Percentiles rank a stretch among this genome's conserved stretches.
Evolutionary conservation across 78 protist genomes (phyloP).

Genomic region (Chrysochromulina parva): DNA sequence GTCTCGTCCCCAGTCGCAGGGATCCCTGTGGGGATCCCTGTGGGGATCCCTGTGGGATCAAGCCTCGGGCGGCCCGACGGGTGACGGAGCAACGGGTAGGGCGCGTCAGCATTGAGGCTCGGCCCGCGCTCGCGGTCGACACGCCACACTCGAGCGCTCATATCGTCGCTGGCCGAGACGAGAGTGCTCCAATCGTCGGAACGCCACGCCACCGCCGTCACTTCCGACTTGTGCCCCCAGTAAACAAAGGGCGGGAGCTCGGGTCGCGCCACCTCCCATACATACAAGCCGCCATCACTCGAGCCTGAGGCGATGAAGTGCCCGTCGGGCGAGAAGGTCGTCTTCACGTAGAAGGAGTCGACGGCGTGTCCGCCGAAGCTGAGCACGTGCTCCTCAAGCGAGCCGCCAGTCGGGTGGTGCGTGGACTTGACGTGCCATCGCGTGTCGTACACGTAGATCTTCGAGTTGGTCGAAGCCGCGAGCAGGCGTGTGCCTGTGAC

Average conservation of each 20-base stretch:
- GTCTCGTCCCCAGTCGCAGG: too few relatives aligned
- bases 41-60: too few relatives aligned
- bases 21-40: too few relatives aligned
- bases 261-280: slow-evolving; percentile 11
- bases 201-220: slow-evolving; percentile 18
- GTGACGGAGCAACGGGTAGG: too few relatives aligned
- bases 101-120: too few relatives aligned
- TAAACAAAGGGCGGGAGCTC: not conserved
- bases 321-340: slow-evolving; percentile 26
- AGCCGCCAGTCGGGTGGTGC: too few relatives aligned
- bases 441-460: slow-evolving; percentile 6
- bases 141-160: too few relatives aligned
- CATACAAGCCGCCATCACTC: not conserved
- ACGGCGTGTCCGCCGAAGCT: not conserved
- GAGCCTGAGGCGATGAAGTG: not conserved
- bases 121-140: too few relatives aligned
- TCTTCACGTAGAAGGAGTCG: slow-evolving; percentile 27
- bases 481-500: not conserved
- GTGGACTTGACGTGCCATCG: too few relatives aligned
- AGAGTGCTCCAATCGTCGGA: too few relatives aligned
- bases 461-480: not conserved
- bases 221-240: not conserved
- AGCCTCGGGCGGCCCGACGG: too few relatives aligned
- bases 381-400: not conserved
- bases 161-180: too few relatives aligned